A percentile compares a stretch with the other conserved stretches of the same genome.
Conservation (phyloP, 1,284 basidiomycete species). For the Vanrija pseudolonga region DNA sequence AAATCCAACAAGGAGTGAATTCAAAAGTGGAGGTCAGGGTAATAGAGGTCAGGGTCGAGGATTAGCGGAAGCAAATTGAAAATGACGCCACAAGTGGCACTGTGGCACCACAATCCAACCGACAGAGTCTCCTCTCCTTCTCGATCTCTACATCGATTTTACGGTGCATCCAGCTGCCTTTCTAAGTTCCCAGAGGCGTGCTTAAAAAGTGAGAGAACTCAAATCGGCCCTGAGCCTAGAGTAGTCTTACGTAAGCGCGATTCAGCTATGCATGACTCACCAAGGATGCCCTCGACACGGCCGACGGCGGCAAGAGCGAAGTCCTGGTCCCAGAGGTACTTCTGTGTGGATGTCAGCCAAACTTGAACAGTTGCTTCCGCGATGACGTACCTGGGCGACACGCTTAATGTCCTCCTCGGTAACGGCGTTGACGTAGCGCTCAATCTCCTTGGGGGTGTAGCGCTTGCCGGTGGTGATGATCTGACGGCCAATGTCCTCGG, state of each 20-base stretch:
- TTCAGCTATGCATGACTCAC: slow-evolving; percentile 25
- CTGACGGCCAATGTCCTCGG: slow-evolving; percentile 97
- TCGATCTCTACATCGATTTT: too few relatives aligned
- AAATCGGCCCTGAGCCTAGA: not conserved
- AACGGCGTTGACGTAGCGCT: slow-evolving; percentile 86
- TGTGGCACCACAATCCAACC: too few relatives aligned
- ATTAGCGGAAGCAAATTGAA: too few relatives aligned
- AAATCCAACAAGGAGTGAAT: too few relatives aligned
- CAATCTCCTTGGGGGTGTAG: slow-evolving; percentile 89
- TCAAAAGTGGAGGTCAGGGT: too few relatives aligned
- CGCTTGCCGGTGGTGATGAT: slow-evolving; percentile 89
- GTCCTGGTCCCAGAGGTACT: slow-evolving; percentile 87
- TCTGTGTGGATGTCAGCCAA: slow-evolving; percentile 53
- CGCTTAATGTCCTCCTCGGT: slow-evolving; percentile 84
- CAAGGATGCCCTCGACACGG: slow-evolving; percentile 73
- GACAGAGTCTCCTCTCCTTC: too few relatives aligned
- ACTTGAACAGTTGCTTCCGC: not conserved
- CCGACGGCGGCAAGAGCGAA: slow-evolving; percentile 77
- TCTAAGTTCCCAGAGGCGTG: too few relatives aligned
- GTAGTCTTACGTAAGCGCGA: slow-evolving; percentile 11
- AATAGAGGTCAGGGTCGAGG: too few relatives aligned
- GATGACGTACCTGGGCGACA: slow-evolving; percentile 57
- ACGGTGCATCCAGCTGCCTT: too few relatives aligned
- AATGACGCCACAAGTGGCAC: too few relatives aligned
- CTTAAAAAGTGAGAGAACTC: not conserved